Evolutionary conservation across 257 asterid genomes (phyloP).

Genomic region (Forsythia viridissima): DNA sequence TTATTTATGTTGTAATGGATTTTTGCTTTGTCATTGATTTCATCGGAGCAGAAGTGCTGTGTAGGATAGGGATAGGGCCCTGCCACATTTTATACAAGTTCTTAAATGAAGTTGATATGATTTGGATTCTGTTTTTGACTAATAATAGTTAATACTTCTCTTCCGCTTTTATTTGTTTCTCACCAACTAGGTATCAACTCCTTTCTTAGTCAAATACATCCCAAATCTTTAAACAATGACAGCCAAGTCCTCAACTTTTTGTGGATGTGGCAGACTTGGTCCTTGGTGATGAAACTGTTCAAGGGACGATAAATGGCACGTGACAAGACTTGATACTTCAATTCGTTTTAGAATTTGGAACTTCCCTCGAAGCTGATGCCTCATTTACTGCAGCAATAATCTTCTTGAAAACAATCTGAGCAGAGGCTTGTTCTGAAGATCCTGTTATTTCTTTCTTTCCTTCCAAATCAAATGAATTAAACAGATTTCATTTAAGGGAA

Average conservation of each 20-base stretch:
- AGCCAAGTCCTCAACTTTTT: no score
- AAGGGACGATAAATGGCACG: neutral
- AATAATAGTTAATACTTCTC: neutral
- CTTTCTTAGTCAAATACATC: neutral
- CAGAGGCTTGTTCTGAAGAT: no score
- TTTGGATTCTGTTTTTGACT: neutral
- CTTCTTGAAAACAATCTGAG: no score
- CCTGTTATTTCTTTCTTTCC: no score
- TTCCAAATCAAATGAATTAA: no score
- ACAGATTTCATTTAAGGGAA: no score
- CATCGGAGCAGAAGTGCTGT: neutral
- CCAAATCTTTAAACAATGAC: neutral
- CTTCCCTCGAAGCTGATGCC: no score
- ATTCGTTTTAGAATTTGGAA: no score
- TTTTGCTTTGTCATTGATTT: conserved; percentile 1
- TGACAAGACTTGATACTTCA: no score
- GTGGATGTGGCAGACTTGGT: neutral
- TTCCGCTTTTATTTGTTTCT: neutral
- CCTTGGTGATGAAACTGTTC: neutral
- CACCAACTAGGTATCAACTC: neutral
- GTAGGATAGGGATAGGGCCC: neutral
- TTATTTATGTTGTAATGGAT: conserved; percentile 1
- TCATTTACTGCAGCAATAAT: no score
- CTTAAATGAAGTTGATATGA: neutral
- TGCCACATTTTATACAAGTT: neutral